phyloP scores from a whole-genome alignment of 306 rosid species.

The Quercus robur region DNA sequence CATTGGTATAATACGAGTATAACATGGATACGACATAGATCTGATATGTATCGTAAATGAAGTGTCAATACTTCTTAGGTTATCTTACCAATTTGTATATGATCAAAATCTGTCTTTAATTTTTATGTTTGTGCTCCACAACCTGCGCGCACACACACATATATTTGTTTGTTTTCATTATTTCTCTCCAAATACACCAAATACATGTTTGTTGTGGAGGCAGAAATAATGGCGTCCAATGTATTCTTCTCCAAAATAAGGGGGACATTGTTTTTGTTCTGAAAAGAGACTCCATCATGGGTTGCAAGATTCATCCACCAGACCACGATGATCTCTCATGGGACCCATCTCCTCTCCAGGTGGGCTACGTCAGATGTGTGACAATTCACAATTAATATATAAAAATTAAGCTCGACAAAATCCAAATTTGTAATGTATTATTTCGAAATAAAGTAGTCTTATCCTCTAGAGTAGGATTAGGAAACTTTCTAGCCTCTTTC shows the following conservation, averaged over 20 bases:
- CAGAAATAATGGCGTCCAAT: conserved; percentile 12
- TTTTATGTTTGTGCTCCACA: not conserved
- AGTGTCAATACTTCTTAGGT: too few relatives aligned
- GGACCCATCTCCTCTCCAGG: not conserved
- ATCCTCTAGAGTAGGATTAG: not conserved
- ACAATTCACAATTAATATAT: too few relatives aligned
- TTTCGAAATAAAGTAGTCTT: too few relatives aligned
- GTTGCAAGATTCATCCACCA: not conserved
- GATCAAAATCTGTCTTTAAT: not conserved
- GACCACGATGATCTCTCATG: not conserved
- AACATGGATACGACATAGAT: too few relatives aligned
- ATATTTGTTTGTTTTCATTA: not conserved
- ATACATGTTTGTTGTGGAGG: not conserved
- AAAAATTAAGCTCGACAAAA: too few relatives aligned
- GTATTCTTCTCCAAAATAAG: not conserved
- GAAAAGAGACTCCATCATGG: not conserved
- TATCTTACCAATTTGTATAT: not conserved
- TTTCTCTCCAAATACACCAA: not conserved
- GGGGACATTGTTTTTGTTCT: not conserved
- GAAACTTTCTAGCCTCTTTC: conserved; percentile 1
- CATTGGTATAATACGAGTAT: fast-evolving
- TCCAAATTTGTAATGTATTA: too few relatives aligned
- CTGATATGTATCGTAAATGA: too few relatives aligned
- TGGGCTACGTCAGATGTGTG: not conserved
- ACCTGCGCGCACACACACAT: not conserved